Base-by-base conservation (phyloP, 2,329 filamentous ascomycete species). In the Chlorencoelia australis region DNA sequence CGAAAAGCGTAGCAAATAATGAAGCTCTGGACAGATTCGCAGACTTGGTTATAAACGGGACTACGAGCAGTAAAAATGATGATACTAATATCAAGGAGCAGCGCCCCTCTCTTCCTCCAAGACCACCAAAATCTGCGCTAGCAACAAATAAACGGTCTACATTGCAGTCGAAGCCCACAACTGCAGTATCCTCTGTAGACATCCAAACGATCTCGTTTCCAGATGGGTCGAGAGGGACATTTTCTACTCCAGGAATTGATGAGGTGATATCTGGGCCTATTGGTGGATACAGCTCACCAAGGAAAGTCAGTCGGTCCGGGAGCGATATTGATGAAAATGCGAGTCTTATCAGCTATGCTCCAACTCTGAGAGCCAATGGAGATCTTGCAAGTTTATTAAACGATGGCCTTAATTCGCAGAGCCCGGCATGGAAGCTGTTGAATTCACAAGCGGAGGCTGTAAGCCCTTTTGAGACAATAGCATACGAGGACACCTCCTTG, bases 341-440 rank as follows among this genome's bases (percentile, higher is more conserved):
- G 8, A 73, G 69, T 44, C 56, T 71, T 20, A 61, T 60, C 46
- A 73, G 68, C 51, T 65, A 58, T 52, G 54, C 63, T 16, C 66
- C 63, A n/a, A 66, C 64, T 2, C 49, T 44, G 52, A 59, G 29
- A 50, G 68, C 53, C 70, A 79, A 46, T 64, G 77, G 76, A 3
- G 87, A 95, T 47, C 72, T 84, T 17, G 87, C 87, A 41, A 94
- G 88, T 53, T 67, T 95, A 14, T 71, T 94, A 30, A 77, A 76
- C 7, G 82, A 85, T 27, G 77, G 83, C 16, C 60, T 80, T 22
- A 72, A 74, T 46, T 69, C 69, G 41, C 74, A 71, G 49, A 84
- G 74, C 51, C 69, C 75, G 13, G 78, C 82, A 4, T 84, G 82
- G 74, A 71, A 71, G 46, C 61, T 82, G 33, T 62, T 87, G 17